Conservation (phyloP, 805 yeast genomes). For the Sugiyamaella lignohabitans region DNA sequence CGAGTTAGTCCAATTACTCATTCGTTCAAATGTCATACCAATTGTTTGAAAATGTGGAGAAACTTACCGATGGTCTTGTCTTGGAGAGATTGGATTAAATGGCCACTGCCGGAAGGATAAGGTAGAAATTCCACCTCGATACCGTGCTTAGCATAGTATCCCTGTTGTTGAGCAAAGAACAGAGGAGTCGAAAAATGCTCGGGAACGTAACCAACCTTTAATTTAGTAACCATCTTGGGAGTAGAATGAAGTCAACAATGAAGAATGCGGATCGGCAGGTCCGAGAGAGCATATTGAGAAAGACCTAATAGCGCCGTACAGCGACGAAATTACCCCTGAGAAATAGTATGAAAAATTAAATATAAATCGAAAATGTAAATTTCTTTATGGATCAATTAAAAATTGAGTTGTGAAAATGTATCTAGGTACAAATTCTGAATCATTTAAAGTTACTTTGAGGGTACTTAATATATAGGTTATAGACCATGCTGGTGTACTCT, state of each 20-base stretch:
- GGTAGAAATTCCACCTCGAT: conserved; percentile 55
- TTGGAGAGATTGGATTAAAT: conserved; percentile 66
- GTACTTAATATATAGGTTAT: no score
- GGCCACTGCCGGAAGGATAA: conserved; percentile 84
- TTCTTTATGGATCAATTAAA: no score
- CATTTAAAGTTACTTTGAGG: no score
- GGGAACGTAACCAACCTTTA: conserved; percentile 71
- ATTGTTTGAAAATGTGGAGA: background rate
- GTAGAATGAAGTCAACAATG: background rate
- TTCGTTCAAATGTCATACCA: background rate
- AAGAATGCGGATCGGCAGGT: background rate
- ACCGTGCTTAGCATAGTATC: conserved; percentile 45
- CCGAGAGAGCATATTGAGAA: background rate
- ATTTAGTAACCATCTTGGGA: conserved; percentile 5
- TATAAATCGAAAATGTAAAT: no score
- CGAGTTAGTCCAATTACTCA: no score
- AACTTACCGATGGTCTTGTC: conserved; percentile 46
- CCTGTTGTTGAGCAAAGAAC: conserved; percentile 58
- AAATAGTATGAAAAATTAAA: no score
- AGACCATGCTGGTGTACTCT: no score
- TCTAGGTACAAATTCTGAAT: no score
- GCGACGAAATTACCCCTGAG: background rate
- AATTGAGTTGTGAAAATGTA: no score
- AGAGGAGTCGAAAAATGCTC: conserved; percentile 90
- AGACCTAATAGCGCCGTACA: background rate